Base-by-base conservation (phyloP, 2,329 filamentous ascomycete genomes). In the Nigrograna mackinnonii region DNA sequence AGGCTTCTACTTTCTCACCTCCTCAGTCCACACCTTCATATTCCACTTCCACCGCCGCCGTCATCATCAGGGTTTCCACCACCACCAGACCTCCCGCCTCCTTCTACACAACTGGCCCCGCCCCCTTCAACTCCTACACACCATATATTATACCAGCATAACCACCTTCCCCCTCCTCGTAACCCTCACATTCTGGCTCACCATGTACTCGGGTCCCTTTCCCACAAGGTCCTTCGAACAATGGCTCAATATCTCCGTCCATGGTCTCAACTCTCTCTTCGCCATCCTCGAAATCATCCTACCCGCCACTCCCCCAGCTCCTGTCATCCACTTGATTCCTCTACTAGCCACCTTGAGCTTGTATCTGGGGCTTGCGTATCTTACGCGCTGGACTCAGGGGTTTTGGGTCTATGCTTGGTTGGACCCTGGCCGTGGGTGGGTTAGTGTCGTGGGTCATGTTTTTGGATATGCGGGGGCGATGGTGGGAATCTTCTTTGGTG, bases 211-310 rank as follows among this genome's bases (percentile, higher is more conserved):
- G 14, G 59, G 55, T 17, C 62, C 64, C 32, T 85, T 80, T 76
- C 53, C 56, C 4, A 38, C 39, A 11, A 57, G 52, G 9, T 50
- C 48, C 13, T 69, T 66, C 40, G 60, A 53, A 26, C 55, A 65
- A 22, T 72, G 77, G 82, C 74, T 70, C 56, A 86, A 87, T 62
- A 69, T 89, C 55, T 86, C 84, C 26, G 78, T 87, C 64, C 89
- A 94, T 67, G 84, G 73, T n/a, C 67, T 94, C 37, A 92, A 92
- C 73, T 78, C 79, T 35, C 62, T 76, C 41, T 89, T 88, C 61
- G 86, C 86, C 1, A 71, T 89, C 14, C 78, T 88, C 51, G 88
- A 94, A 70, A 77, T 92, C 52, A n/a, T 85, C 13, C 49, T 92
- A 22, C 74, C 88, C 3, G 77, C 86, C 36, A 86, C 85, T 1